Evolutionary conservation across 306 rosid genomes (phyloP), one percentile per base, ranked within the genome.

Genomic region (Sesbania bispinosa): DNA sequence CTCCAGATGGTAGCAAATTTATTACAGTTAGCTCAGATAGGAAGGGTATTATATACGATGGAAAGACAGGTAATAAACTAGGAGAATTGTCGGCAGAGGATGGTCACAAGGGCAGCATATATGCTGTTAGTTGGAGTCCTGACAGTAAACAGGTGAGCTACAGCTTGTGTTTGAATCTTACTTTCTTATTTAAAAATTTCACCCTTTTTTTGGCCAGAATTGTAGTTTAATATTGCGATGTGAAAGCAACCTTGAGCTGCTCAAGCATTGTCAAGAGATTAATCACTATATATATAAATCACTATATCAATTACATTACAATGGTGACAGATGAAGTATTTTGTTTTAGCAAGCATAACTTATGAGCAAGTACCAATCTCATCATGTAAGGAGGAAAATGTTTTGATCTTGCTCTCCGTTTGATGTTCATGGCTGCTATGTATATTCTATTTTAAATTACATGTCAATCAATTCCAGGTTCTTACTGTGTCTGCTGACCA

Each of bases 401-500:
- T 27, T 66, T 38, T 32, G 51, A 48, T 65, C 23, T 15, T 69
- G 29, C 47, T 41, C 41, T 38, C 39, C 13, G 52, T 68, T 29
- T 13, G 3, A 32, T 50, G 42, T 63, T 52, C 32, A 15, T 33
- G 33, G 33, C 4, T 62, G 43, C 50, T 69, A 35, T 69, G 42
- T 47, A 45, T 16, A 14, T 60, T 53, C 43, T 67, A 60, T 16
- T 52, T 73, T 71, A 38, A 58, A 66, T 60, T 53, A 29, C 2
- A 2, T 33, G 8, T 48, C 36, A 67, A 58, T 57, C 35, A 64
- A 20, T 51, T 59, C 18, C 75, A 95, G 99, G 95, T 89, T 74
- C 82, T 91, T 80, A 89, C 99, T 10, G 99, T 84, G 60, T 95
- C 99, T 51, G 99, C 99, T 77, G 99, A 95, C 85, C 91, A 91